A percentile compares a stretch with the other conserved stretches of the same genome.
Conservation (phyloP, 1,139 yeast genomes). For the Geotrichum aggregatum region DNA sequence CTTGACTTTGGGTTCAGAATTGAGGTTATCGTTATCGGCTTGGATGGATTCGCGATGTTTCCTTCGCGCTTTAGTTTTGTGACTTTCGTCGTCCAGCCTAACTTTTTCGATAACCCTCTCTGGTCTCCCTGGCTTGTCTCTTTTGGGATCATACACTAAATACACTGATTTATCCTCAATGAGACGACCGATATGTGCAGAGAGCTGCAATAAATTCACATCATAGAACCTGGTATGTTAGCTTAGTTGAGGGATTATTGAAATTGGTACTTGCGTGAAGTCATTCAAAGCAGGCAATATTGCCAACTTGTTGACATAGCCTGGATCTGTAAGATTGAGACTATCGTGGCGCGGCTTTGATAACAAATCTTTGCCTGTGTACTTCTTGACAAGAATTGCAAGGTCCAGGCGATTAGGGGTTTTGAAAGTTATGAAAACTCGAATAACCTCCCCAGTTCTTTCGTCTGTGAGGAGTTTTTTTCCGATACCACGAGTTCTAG, state of each 20-base stretch:
- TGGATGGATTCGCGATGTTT: not conserved
- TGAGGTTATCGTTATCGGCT: not conserved
- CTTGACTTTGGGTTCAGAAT: not conserved
- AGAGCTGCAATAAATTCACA: conserved; percentile 4
- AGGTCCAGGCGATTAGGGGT: conserved; percentile 6
- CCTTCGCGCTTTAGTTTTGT: not conserved
- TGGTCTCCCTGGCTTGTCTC: conserved; percentile 6
- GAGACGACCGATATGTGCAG: conserved; percentile 11
- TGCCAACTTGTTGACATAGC: conserved; percentile 10
- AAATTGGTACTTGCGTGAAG: not conserved
- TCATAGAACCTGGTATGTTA: conserved; percentile 12
- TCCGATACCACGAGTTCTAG: conserved; percentile 17
- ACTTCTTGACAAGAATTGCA: conserved; percentile 10
- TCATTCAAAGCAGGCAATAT: conserved; percentile 10
- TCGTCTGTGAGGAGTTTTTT: conserved; percentile 9
- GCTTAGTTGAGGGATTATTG: not conserved
- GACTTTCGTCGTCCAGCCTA: not conserved
- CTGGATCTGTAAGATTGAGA: conserved; percentile 12
- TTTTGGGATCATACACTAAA: conserved; percentile 11
- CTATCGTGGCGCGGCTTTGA: conserved; percentile 9
- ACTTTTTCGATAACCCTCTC: conserved; percentile 12
- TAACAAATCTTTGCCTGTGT: conserved; percentile 11
- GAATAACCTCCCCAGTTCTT: conserved; percentile 9
- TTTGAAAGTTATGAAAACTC: conserved; percentile 11
- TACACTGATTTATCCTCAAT: conserved; percentile 3